These are phyloP conservation scores for Pythium insidiosum DNA, from an alignment of 352 stramenopile genomes.

Conservation along the genomic window DNA sequence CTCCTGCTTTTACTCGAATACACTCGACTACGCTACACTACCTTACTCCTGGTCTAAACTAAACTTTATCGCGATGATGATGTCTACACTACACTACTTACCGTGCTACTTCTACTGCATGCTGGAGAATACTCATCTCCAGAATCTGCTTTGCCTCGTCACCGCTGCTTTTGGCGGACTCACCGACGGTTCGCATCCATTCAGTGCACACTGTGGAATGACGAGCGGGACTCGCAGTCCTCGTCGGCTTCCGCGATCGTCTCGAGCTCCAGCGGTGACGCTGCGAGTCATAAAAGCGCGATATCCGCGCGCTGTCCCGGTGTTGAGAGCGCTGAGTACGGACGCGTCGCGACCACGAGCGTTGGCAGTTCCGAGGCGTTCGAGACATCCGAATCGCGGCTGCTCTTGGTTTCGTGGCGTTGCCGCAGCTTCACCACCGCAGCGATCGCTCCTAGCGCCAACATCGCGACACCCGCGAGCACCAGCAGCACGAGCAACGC, in stretches of 20 bases:
- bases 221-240: too few relatives aligned
- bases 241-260: too few relatives aligned
- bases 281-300: conserved; percentile 13
- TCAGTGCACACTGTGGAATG: too few relatives aligned
- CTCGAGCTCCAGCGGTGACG: too few relatives aligned
- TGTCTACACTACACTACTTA: conserved; percentile 3
- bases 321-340: conserved; percentile 20
- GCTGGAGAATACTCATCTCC: too few relatives aligned
- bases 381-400: conserved; percentile 9
- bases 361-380: conserved; percentile 15
- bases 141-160: too few relatives aligned
- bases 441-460: conserved; percentile 20
- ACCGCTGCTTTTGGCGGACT: too few relatives aligned
- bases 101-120: too few relatives aligned
- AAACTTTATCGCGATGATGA: neutral
- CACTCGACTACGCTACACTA: conserved; percentile 1
- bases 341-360: conserved; percentile 10
- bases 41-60: too few relatives aligned
- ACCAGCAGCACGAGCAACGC: conserved; percentile 18
- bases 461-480: conserved; percentile 11
- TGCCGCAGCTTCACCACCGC: conserved; percentile 18
- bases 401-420: conserved; percentile 9
- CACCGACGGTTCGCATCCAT: too few relatives aligned
- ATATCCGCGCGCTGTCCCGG: conserved; percentile 12
- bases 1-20: neutral